These are phyloP conservation scores for Ganoderma lucidum DNA, from an alignment of 1,284 basidiomycete species.

Conservation along the genomic window DNA sequence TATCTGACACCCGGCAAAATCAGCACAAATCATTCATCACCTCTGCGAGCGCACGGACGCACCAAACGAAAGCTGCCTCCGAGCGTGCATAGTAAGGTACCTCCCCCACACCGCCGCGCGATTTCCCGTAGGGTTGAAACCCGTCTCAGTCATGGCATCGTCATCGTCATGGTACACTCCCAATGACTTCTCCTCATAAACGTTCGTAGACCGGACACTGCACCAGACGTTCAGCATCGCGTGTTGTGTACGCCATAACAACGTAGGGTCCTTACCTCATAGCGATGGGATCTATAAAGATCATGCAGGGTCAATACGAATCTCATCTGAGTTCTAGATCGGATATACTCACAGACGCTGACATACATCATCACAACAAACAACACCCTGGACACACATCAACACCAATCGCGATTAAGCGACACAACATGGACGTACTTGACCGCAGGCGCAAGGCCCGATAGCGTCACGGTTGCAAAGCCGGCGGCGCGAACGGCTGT, in stretches of 20 bases:
- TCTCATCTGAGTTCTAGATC: background rate
- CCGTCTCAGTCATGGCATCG: constrained; percentile 44
- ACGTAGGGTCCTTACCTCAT: constrained; percentile 39
- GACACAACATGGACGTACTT: constrained; percentile 49
- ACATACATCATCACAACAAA: constrained; percentile 70
- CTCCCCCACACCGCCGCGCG: constrained; percentile 76
- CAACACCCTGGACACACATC: constrained; percentile 50
- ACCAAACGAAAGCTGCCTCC: constrained; percentile 91
- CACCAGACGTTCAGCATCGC: background rate
- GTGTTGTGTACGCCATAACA: too few relatives aligned
- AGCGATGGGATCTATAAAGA: constrained; percentile 43
- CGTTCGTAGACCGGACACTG: constrained; percentile 94
- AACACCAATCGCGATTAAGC: constrained; percentile 5
- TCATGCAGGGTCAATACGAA: background rate
- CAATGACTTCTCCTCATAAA: constrained; percentile 92
- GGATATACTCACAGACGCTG: constrained; percentile 43
- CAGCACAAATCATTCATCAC: background rate
- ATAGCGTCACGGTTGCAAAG: constrained; percentile 79
- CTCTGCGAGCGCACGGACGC: constrained; percentile 28
- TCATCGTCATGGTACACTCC: constrained; percentile 75
- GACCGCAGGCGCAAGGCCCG: constrained; percentile 76
- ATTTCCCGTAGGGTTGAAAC: constrained; percentile 54
- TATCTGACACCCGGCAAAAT: constrained; percentile 56
- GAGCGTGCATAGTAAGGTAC: constrained; percentile 83
- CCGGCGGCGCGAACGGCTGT: constrained; percentile 89